Percentiles rank a stretch among this genome's conserved stretches.
phyloP scores from a whole-genome alignment of 768 basidiomycete species.

The Tricholoma bakamatsutake region DNA sequence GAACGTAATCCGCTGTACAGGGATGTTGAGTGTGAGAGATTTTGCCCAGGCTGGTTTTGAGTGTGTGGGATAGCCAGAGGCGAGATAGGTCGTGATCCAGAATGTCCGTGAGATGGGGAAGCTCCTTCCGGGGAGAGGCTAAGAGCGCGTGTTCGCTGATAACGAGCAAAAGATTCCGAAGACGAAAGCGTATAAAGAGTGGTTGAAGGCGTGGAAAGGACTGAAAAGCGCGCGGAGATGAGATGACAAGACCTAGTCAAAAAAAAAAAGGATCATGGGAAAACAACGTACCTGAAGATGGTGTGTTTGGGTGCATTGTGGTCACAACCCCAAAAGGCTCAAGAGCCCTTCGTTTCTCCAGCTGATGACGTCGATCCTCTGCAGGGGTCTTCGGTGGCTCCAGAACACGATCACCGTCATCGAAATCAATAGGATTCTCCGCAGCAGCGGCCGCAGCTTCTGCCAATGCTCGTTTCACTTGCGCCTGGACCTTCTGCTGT shows the following conservation, averaged over 20 bases:
- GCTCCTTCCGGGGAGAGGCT: constrained; percentile 19
- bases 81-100: constrained; percentile 9
- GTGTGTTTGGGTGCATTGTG: constrained; percentile 1
- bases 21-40: constrained; percentile 22
- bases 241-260: neutral
- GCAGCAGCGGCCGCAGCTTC: constrained; percentile 3
- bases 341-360: constrained; percentile 17
- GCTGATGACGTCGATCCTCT: constrained; percentile 15
- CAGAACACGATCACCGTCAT: constrained; percentile 5
- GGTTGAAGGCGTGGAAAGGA: constrained; percentile 8
- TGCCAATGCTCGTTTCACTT: constrained; percentile 9
- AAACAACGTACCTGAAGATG: neutral
- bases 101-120: constrained; percentile 13
- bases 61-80: constrained; percentile 3
- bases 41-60: constrained; percentile 6
- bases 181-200: constrained; percentile 29
- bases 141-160: constrained; percentile 9
- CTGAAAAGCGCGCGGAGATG: neutral
- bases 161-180: constrained; percentile 22
- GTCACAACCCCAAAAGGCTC: constrained; percentile 29
- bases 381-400: constrained; percentile 9
- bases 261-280: neutral
- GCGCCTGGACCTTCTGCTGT: constrained; percentile 20
- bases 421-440: neutral
- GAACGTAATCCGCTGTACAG: constrained; percentile 17